Evolutionary conservation across 78 protist species (phyloP).

Genomic region (Dictyostelium purpureum): DNA sequence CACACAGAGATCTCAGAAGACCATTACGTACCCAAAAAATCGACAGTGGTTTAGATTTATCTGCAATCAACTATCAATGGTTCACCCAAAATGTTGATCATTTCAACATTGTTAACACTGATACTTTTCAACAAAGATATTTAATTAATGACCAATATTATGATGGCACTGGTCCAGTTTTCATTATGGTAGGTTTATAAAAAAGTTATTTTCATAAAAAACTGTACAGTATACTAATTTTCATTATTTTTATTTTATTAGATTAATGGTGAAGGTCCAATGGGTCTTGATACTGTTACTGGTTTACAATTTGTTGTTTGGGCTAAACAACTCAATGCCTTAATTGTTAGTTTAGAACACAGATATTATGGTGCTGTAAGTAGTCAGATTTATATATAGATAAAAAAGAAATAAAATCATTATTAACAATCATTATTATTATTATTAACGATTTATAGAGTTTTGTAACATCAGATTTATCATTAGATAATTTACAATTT

Average conservation of each 20-base stretch:
- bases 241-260: not conserved
- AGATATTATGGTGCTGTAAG: slow-evolving; percentile 38
- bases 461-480: slow-evolving; percentile 36
- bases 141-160: slow-evolving; percentile 51
- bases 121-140: slow-evolving; percentile 72
- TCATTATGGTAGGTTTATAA: slow-evolving; percentile 20
- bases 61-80: slow-evolving; percentile 45
- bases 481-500: slow-evolving; percentile 51
- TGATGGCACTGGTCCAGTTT: slow-evolving; percentile 63
- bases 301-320: slow-evolving; percentile 52
- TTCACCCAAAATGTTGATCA: slow-evolving; percentile 67
- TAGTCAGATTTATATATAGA: not conserved
- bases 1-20: not conserved
- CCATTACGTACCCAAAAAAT: not conserved
- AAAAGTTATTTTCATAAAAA: no score
- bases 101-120: slow-evolving; percentile 1
- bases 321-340: slow-evolving; percentile 36
- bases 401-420: not conserved
- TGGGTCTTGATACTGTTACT: slow-evolving; percentile 13
- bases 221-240: not conserved
- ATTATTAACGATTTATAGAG: no score
- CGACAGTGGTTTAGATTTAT: not conserved
- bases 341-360: slow-evolving; percentile 51
- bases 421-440: no score
- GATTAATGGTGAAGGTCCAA: slow-evolving; percentile 72